Conservation (phyloP, 306 rosid genomes). For the apple (Malus domestica) region ASM211411v1 NC_041790.1:4849501-4850000, state of each 20-base stretch:
- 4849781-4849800: background rate
- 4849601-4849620: too few relatives aligned
- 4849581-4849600: too few relatives aligned
- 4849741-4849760: background rate
- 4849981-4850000: slow-evolving; percentile 22
- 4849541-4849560: too few relatives aligned
- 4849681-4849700: background rate
- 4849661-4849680: background rate
- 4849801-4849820: background rate
- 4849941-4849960: slow-evolving; percentile 23
- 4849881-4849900: slow-evolving; percentile 15
- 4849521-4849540: too few relatives aligned
- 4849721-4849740: background rate
- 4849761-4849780: background rate
- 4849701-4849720: background rate
- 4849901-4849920: slow-evolving; percentile 11
- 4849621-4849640: too few relatives aligned
- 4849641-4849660: background rate
- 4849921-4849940: slow-evolving; percentile 20
- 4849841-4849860: background rate
- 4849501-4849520: too few relatives aligned
- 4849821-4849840: background rate
- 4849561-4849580: too few relatives aligned
- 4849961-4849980: slow-evolving; percentile 15
- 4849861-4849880: background rate